Evolutionary conservation across 305 asterid genomes (phyloP).

Genomic region (Fraxinus latifolia): DNA sequence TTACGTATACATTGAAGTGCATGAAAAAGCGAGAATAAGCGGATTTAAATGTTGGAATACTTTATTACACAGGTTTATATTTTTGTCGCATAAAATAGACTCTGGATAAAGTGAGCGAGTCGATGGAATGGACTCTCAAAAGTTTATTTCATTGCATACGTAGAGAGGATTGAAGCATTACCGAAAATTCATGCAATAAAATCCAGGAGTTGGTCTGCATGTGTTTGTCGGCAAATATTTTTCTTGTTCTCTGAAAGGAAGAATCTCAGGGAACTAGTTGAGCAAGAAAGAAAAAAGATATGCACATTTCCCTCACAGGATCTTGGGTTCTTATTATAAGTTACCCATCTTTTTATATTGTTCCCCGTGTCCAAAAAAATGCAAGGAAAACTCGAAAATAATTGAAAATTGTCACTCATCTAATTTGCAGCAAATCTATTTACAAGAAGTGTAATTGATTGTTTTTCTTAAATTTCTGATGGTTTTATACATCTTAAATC

Average conservation of each 20-base stretch:
- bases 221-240: background rate
- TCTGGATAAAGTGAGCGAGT: background rate
- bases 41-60: background rate
- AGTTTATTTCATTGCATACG: background rate
- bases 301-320: background rate
- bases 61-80: background rate
- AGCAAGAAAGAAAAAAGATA: background rate
- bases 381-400: background rate
- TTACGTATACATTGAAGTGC: background rate
- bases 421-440: background rate
- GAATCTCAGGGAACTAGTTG: background rate
- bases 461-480: background rate
- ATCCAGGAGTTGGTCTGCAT: background rate
- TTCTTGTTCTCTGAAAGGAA: background rate
- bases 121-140: background rate
- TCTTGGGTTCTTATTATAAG: background rate
- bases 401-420: background rate
- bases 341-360: background rate
- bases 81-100: background rate
- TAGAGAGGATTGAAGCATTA: background rate
- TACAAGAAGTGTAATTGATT: conserved; percentile 13
- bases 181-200: background rate
- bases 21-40: background rate
- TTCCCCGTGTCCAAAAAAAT: background rate
- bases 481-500: background rate